Conservation (phyloP, 129 eudicot species). For the Saussurea involucrata region DNA sequence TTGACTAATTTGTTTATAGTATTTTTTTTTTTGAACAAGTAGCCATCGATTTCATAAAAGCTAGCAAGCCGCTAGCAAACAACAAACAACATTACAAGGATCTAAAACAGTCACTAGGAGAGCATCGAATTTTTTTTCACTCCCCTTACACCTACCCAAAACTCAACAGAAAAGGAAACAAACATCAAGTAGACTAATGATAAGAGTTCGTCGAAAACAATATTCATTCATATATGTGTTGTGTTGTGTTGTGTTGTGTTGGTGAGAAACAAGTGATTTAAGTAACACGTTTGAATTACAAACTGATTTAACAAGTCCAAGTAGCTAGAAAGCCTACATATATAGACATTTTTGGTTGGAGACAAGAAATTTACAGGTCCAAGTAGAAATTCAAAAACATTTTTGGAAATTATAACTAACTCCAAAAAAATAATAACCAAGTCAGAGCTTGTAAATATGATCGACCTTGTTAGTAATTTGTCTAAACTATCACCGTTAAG, state of each 20-base stretch:
- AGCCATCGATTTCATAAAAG: too few species aligned
- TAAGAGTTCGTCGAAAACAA: neutral
- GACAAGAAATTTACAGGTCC: neutral
- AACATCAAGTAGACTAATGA: neutral
- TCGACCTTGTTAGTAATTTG: neutral
- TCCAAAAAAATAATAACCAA: neutral
- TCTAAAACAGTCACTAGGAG: too few species aligned
- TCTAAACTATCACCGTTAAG: conserved; percentile 1
- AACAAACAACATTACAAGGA: too few species aligned
- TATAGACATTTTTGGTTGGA: neutral
- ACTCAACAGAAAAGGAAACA: neutral
- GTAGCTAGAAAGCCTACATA: neutral
- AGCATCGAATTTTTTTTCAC: too few species aligned
- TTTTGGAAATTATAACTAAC: neutral
- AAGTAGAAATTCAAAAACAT: neutral
- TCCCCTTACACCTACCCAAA: too few species aligned
- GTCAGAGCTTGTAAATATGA: neutral
- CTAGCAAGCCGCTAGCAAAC: too few species aligned
- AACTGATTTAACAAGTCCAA: too few species aligned
- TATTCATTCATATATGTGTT: neutral
- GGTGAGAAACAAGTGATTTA: too few species aligned
- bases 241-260: too few species aligned
- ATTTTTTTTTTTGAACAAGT: too few species aligned
- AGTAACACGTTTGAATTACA: too few species aligned
- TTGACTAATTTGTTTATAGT: neutral